phyloP scores from a whole-genome alignment of 768 basidiomycete genomes.

The Steccherinum ochraceum region DNA sequence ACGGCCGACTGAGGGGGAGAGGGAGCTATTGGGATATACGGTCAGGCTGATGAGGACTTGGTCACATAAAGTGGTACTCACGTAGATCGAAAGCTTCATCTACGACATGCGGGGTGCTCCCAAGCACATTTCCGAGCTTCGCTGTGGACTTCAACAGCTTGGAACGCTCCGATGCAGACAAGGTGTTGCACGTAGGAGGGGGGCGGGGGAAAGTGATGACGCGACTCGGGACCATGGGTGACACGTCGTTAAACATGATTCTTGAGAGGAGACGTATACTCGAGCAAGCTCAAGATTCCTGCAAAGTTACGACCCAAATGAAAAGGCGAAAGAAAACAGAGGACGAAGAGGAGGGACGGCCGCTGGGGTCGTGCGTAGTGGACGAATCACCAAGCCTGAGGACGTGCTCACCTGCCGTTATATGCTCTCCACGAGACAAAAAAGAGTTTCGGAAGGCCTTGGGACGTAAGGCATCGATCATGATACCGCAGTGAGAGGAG shows the following conservation, averaged over 20 bases:
- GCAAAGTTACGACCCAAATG: neutral
- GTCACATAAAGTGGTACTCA: neutral
- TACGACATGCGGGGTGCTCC: conserved; percentile 51
- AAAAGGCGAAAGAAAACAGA: neutral
- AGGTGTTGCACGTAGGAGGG: conserved; percentile 53
- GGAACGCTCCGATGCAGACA: conserved; percentile 44
- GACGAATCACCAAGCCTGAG: no score
- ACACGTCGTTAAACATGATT: no score
- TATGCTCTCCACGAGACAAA: no score
- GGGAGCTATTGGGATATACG: no score
- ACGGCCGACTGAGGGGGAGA: neutral
- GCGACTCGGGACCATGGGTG: conserved; percentile 9
- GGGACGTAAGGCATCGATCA: neutral
- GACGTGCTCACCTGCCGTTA: no score
- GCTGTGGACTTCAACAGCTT: conserved; percentile 51
- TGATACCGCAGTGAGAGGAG: neutral
- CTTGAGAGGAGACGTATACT: no score
- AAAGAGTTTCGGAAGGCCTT: neutral
- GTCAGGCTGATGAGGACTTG: neutral
- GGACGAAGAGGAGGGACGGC: neutral
- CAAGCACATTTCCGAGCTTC: conserved; percentile 55
- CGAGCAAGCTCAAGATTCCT: neutral
- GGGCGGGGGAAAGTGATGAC: conserved; percentile 29
- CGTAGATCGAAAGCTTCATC: conserved; percentile 25
- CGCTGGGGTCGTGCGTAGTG: neutral